These are phyloP conservation scores for Puccinia polysora DNA, from an alignment of 1,284 basidiomycete genomes.

Conservation along the genomic window DNA sequence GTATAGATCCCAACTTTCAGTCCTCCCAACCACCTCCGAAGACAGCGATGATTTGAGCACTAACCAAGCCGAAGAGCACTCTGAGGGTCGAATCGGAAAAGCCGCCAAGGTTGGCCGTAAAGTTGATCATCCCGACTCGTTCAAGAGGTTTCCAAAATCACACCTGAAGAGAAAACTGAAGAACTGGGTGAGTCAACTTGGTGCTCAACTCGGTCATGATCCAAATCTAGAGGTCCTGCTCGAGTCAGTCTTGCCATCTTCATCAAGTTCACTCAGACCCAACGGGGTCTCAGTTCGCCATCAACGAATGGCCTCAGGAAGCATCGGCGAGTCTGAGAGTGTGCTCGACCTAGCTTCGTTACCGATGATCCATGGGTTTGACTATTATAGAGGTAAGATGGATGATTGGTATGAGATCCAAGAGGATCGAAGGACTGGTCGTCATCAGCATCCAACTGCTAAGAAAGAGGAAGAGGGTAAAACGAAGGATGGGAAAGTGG, in stretches of 20 bases:
- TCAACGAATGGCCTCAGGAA: neutral
- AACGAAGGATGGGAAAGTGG: neutral
- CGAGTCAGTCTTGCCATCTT: slow-evolving; percentile 7
- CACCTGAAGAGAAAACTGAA: slow-evolving; percentile 6
- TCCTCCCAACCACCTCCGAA: too few relatives aligned
- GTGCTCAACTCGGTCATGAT: slow-evolving; percentile 24
- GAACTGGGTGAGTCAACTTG: slow-evolving; percentile 32
- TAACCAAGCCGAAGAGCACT: too few relatives aligned
- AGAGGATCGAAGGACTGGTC: neutral
- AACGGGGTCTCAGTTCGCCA: neutral
- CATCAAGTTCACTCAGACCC: neutral
- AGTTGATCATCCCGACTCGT: neutral
- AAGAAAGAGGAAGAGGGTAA: neutral
- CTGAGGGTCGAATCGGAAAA: neutral
- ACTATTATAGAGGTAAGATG: slow-evolving; percentile 17
- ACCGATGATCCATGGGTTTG: slow-evolving; percentile 17
- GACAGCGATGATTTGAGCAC: too few relatives aligned
- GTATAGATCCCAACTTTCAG: neutral
- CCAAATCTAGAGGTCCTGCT: slow-evolving; percentile 20
- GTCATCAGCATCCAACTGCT: neutral
- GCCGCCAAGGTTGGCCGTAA: neutral
- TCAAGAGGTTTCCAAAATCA: neutral
- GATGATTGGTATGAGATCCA: slow-evolving; percentile 35
- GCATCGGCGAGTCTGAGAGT: neutral
- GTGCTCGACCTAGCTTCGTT: slow-evolving; percentile 3